Evolutionary conservation across 345 rosid genomes (phyloP).

Genomic region (Pistacia integerrima): DNA sequence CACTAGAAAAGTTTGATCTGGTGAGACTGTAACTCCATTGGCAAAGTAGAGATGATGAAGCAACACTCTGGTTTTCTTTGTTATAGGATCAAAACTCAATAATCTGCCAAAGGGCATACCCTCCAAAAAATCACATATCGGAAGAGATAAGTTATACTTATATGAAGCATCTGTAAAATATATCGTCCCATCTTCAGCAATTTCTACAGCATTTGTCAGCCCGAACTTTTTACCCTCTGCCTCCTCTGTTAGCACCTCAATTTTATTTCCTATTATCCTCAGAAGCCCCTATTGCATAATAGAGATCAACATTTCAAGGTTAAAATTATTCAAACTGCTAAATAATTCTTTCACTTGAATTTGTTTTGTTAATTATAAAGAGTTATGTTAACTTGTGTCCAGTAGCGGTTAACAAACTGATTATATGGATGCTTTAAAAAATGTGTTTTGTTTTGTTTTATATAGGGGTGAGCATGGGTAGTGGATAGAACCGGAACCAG

Average conservation of each 20-base stretch:
- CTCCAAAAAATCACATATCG: conserved; percentile 43
- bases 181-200: conserved; percentile 63
- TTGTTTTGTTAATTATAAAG: no score
- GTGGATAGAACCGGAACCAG: no score
- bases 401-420: no score
- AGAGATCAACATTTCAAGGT: no score
- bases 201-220: conserved; percentile 58
- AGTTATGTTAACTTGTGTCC: no score
- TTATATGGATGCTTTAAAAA: no score
- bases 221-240: conserved; percentile 67
- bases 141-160: conserved; percentile 34
- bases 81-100: conserved; percentile 55
- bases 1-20: conserved; percentile 50
- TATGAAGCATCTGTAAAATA: conserved; percentile 86
- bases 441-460: no score
- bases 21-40: conserved; percentile 69
- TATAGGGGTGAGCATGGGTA: no score
- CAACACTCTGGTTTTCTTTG: conserved; percentile 50
- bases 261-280: conserved; percentile 47
- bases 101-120: conserved; percentile 74
- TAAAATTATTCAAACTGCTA: no score
- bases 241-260: conserved; percentile 49
- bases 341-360: no score
- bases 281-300: conserved; percentile 55
- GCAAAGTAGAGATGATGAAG: conserved; percentile 59